Conservation (phyloP, 768 basidiomycete species). For the Leccinum subtestaceum region DNA sequence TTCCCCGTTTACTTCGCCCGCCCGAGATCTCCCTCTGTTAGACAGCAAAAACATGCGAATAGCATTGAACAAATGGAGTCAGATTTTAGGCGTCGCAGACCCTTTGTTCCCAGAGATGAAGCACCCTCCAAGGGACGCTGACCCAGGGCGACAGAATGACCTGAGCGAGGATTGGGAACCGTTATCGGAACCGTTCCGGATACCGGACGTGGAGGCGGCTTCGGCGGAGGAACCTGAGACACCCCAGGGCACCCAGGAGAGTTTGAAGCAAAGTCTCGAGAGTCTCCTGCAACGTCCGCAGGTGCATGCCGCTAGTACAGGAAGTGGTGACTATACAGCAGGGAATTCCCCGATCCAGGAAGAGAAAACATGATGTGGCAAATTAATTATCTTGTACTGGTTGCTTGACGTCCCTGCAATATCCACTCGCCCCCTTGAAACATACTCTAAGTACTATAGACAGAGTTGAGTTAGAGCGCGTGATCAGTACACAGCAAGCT, state of each 20-base stretch:
- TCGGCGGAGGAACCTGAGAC: constrained; percentile 4
- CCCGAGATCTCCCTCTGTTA: constrained; percentile 9
- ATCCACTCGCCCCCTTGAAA: background rate
- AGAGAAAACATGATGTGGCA: background rate
- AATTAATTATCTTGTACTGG: constrained; percentile 1
- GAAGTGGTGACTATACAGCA: background rate
- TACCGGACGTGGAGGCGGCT: background rate
- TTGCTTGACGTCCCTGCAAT: background rate
- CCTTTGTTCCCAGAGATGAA: constrained; percentile 33
- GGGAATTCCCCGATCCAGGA: background rate
- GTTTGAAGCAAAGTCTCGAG: constrained; percentile 26
- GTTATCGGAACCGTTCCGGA: constrained; percentile 18
- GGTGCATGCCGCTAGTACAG: background rate
- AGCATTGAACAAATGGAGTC: constrained; percentile 34
- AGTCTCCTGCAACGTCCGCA: constrained; percentile 15
- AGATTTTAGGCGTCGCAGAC: constrained; percentile 31
- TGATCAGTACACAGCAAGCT: constrained; percentile 2
- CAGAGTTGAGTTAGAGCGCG: background rate
- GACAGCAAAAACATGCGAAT: constrained; percentile 31
- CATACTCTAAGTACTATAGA: background rate
- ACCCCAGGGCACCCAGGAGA: constrained; percentile 9
- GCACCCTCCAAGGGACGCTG: background rate
- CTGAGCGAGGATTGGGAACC: constrained; percentile 25
- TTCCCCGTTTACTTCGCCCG: constrained; percentile 25
- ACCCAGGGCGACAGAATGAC: constrained; percentile 4